Base-by-base conservation (phyloP, 2,329 filamentous ascomycete species). In the Chaetomiaceae sp. region DNA sequence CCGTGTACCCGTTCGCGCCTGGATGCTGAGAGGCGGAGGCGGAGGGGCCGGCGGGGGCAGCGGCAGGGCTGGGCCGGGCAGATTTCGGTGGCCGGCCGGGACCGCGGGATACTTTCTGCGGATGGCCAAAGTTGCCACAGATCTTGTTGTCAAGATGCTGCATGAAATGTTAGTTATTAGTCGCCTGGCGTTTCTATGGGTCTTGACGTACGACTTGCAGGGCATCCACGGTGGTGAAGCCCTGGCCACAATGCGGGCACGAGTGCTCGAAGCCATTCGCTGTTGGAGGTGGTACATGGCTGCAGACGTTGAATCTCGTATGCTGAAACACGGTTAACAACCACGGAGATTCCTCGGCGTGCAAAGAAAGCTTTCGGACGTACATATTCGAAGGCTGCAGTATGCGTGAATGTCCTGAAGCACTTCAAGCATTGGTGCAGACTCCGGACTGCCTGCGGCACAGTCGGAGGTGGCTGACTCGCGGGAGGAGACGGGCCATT, bases 131-230 rank as follows among this genome's bases (percentile, higher is more conserved):
- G 3, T 64, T 56, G n/a, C 76, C 75, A 55, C 78, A 81, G 3
- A 77, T 71, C 3, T 64, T 60, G 47, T 70, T 71, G 33, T 67
- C 63, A 0, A 61, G 53, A 53, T 81, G 78, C 62, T 65, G 35
- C 2, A 43, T 12, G 16, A 9, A 16, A 17, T 6, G 39, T 57
- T 19, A 59, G 54, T n/a, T 10, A 23, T 17, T 14, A 8, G 17
- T 23, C 30, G 14, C 23, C 62, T 23, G 33, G 3, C 23, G 14
- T 6, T 16, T 5, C 5, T 7, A 17, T 12, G 20, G 7, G 12
- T 23, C 8, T 12, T 2, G 34, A 49, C 56, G 25, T 55, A 56
- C 56, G 9, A 19, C 20, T 38, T 55, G 47, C n/a, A 56, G 41
- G 3, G 57, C 55, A 3, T 51, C 49, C 1, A 23, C 10, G 7